phyloP scores from a whole-genome alignment of 2,329 filamentous ascomycete species.

The Hypoxylon sp. region DNA sequence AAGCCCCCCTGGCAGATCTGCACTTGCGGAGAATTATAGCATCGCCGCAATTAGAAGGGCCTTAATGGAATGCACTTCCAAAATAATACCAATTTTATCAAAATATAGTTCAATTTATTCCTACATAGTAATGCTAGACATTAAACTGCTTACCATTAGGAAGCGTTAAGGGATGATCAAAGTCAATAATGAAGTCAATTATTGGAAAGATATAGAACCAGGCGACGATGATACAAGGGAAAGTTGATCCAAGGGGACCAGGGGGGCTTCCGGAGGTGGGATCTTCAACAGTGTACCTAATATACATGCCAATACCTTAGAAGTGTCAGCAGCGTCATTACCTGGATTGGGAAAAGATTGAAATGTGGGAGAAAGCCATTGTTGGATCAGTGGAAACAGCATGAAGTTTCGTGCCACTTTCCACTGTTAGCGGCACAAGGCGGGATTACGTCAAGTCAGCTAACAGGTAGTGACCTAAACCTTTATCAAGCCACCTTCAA shows the following conservation, averaged over 20 bases:
- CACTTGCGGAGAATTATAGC: conserved; percentile 15
- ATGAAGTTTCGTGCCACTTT: conserved; percentile 33
- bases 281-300: conserved; percentile 35
- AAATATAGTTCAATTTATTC: background rate
- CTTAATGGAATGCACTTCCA: conserved; percentile 7
- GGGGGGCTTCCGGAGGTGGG: conserved; percentile 37
- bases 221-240: conserved; percentile 45
- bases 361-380: conserved; percentile 6
- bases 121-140: background rate
- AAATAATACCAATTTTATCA: background rate
- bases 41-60: conserved; percentile 12
- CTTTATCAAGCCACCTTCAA: conserved; percentile 18
- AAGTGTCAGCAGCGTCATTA: conserved; percentile 35
- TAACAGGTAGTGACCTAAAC: conserved; percentile 29
- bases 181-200: conserved; percentile 30
- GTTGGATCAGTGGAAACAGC: conserved; percentile 15
- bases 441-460: conserved; percentile 19
- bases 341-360: conserved; percentile 17
- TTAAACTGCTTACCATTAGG: conserved; percentile 1
- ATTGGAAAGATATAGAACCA: conserved; percentile 31
- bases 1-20: conserved; percentile 18
- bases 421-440: conserved; percentile 14
- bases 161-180: background rate
- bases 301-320: background rate
- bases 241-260: conserved; percentile 23